Conservation (phyloP, 2,329 filamentous ascomycete species). For the Beauveria pseudobassiana region DNA sequence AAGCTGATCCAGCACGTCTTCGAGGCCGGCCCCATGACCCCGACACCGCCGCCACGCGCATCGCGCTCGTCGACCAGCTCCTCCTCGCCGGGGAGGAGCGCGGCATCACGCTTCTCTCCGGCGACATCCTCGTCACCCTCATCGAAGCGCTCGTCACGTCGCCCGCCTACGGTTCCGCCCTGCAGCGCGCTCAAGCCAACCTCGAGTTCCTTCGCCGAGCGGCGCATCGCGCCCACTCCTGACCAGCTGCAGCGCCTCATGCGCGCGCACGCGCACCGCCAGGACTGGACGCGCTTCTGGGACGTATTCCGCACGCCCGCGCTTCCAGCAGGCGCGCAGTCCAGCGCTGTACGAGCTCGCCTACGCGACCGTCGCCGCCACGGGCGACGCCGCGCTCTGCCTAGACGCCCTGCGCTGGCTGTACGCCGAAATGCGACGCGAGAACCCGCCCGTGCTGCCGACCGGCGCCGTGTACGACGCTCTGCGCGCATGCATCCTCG, state of each 20-base stretch:
- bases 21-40: slow-evolving; percentile 14
- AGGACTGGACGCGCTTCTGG: slow-evolving; percentile 53
- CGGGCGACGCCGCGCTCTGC: slow-evolving; percentile 35
- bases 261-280: slow-evolving; percentile 36
- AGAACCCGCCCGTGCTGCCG: slow-evolving; percentile 42
- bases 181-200: slow-evolving; percentile 34
- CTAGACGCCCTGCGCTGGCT: slow-evolving; percentile 42
- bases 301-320: slow-evolving; percentile 50
- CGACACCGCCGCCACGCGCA: slow-evolving; percentile 21
- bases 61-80: slow-evolving; percentile 35
- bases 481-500: slow-evolving; percentile 45
- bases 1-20: slow-evolving; percentile 34
- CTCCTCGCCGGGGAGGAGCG: slow-evolving; percentile 39
- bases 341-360: slow-evolving; percentile 47
- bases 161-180: slow-evolving; percentile 22
- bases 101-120: slow-evolving; percentile 32
- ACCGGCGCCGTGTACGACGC: slow-evolving; percentile 36
- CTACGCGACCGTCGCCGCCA: slow-evolving; percentile 40
- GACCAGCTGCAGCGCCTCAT: slow-evolving; percentile 36
- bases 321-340: slow-evolving; percentile 40
- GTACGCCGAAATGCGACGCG: slow-evolving; percentile 51
- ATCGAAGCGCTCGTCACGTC: slow-evolving; percentile 33
- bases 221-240: slow-evolving; percentile 29
- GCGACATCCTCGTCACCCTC: slow-evolving; percentile 42
- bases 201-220: slow-evolving; percentile 36